Conservation (phyloP, 2,329 filamentous ascomycete genomes). For the Penicillium griseofulvum region DNA sequence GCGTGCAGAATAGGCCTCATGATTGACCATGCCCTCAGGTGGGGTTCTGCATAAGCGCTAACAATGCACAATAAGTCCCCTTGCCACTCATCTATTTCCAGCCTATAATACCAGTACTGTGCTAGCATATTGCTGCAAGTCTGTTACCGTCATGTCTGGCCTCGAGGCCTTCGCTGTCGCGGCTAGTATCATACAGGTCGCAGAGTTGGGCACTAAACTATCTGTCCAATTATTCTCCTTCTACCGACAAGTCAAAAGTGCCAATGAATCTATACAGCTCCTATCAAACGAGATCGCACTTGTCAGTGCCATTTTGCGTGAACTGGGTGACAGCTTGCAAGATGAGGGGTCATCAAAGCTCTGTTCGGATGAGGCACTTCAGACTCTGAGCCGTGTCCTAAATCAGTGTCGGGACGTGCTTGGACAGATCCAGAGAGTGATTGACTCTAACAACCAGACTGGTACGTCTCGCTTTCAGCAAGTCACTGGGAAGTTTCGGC, state of each 20-base stretch:
- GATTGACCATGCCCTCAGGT: too few species aligned
- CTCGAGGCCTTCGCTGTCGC: slow-evolving; percentile 25
- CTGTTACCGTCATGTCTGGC: slow-evolving; percentile 12
- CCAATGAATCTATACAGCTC: slow-evolving; percentile 19
- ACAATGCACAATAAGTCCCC: too few species aligned
- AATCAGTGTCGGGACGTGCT: slow-evolving; percentile 28
- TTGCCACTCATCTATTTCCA: too few species aligned
- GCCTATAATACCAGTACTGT: too few species aligned
- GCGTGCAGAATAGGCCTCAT: too few species aligned
- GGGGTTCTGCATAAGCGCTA: too few species aligned
- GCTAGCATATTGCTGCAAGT: too few species aligned
- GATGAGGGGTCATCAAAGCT: slow-evolving; percentile 23
- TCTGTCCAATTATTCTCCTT: slow-evolving; percentile 33
- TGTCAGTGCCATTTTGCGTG: slow-evolving; percentile 27
- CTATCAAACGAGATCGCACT: slow-evolving; percentile 33
- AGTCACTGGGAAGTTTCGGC: slow-evolving; percentile 16
- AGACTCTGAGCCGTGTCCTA: slow-evolving; percentile 1
- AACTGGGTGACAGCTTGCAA: slow-evolving; percentile 27
- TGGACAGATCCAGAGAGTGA: slow-evolving; percentile 7
- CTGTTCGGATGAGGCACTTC: slow-evolving; percentile 15
- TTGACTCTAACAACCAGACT: background rate
- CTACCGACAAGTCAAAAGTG: slow-evolving; percentile 25
- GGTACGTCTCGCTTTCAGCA: slow-evolving; percentile 1
- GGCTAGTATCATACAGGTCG: slow-evolving; percentile 31
- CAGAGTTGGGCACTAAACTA: slow-evolving; percentile 29